Base-by-base conservation (phyloP, 345 rosid genomes). In the Eucalyptus pauciflora region DNA sequence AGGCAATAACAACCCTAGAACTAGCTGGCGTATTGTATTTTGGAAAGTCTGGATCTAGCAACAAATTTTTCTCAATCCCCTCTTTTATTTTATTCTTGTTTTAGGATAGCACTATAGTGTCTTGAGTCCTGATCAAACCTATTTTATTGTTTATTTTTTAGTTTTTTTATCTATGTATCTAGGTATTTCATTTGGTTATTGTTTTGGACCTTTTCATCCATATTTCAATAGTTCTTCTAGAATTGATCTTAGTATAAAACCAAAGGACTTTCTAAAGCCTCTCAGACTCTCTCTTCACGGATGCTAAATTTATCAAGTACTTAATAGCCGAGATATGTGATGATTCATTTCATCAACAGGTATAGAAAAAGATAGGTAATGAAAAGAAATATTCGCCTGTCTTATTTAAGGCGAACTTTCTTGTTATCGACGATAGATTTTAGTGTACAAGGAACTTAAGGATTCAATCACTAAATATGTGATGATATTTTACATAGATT, bases 381-480 rank as follows among this genome's bases (percentile, higher is more conserved):
- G 80, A 31, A 16, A 69, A 33, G 1, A 14, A n/a, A 15, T n/a
- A 67, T n/a, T 15, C 11, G 0, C 80, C 12, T 0, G 2, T 31
- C 43, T 33, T 16, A 69, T 31, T 69, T 69, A 69, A 69, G 1
- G 7, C 1, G 0, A 69, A 31, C 43, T 69, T 10, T 37, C 27
- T 5, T 18, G 25, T 71, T 37, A 18, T 0, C 83, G 37, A 71
- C 13, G 5, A 71, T 37, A 37, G 14, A 20, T 76, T 10, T 76
- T 7, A 37, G 27, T 37, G 1, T 20, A 76, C 48, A 37, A 41
- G 27, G 25, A 76, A 20, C 27, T 76, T 41, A 20, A 41, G 27
- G 14, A 37, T 9, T 76, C 0, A 1, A 18, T 37, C 83, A 37
- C 29, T 76, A 76, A 37, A 41, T 11, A 41, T 76, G 83, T 22